Conservation (phyloP, 2,329 filamentous ascomycete species). For the Pseudocercospora cruenta region DNA sequence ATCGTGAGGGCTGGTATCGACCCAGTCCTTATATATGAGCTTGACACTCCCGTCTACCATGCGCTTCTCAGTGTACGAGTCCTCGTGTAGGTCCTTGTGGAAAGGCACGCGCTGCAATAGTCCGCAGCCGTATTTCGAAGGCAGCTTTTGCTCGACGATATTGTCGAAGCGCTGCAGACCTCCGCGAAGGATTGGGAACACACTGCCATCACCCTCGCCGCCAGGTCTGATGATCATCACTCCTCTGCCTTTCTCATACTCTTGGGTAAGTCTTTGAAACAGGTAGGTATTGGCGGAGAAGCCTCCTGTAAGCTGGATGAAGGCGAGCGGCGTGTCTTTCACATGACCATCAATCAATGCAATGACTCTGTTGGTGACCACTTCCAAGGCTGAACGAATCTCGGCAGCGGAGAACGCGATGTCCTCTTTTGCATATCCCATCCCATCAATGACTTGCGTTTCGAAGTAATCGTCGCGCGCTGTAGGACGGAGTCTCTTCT, state of each 20-base stretch:
- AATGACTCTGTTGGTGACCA: conserved; percentile 6
- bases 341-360: conserved; percentile 6
- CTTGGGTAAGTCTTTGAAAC: conserved; percentile 6
- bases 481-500: conserved; percentile 2
- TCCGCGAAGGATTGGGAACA: conserved; percentile 17
- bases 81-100: conserved; percentile 8
- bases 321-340: not conserved
- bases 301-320: conserved; percentile 17
- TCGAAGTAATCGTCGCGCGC: not conserved
- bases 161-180: conserved; percentile 18
- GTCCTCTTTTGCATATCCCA: no score
- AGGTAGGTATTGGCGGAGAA: conserved; percentile 18
- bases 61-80: conserved; percentile 4
- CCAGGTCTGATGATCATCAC: conserved; percentile 10
- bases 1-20: not conserved
- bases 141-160: conserved; percentile 11
- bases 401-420: not conserved
- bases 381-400: conserved; percentile 13
- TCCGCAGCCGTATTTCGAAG: conserved; percentile 15
- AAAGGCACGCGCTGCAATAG: conserved; percentile 13
- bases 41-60: not conserved
- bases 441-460: not conserved
- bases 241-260: conserved; percentile 3
- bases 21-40: conserved; percentile 9
- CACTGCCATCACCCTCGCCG: not conserved